Conservation (phyloP, 1,139 yeast genomes). For the Waltiozyma sp. region DNA sequence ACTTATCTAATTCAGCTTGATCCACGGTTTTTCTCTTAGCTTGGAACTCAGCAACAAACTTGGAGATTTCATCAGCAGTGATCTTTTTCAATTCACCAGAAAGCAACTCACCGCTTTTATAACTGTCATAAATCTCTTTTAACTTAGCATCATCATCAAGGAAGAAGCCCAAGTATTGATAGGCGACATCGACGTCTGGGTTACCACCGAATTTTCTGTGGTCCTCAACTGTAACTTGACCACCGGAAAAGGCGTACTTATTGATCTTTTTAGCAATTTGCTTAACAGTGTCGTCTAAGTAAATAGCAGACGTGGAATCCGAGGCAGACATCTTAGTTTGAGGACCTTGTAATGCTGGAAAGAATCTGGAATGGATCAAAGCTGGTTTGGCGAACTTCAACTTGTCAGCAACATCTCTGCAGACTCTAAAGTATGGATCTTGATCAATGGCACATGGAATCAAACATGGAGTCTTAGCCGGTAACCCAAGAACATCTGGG, state of each 20-base stretch:
- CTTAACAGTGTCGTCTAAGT: conserved; percentile 89
- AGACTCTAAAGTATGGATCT: conserved; percentile 96
- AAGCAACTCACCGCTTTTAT: conserved; percentile 70
- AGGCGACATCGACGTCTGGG: conserved; percentile 93
- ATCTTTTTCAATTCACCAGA: conserved; percentile 91
- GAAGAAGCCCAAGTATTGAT: conserved; percentile 84
- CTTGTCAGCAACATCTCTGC: conserved; percentile 95
- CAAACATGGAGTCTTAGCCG: conserved; percentile 82
- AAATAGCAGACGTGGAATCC: conserved; percentile 72
- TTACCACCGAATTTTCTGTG: conserved; percentile 87
- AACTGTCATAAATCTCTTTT: conserved; percentile 47
- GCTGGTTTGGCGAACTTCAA: conserved; percentile 87
- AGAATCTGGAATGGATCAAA: conserved; percentile 85
- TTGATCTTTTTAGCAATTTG: conserved; percentile 91
- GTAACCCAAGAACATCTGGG: conserved; percentile 84
- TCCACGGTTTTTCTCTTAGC: conserved; percentile 59
- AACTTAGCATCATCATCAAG: conserved; percentile 78
- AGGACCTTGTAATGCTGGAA: conserved; percentile 98
- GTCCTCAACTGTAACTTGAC: conserved; percentile 76
- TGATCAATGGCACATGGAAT: conserved; percentile 99
- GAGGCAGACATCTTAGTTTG: conserved; percentile 96
- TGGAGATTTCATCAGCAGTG: conserved; percentile 72
- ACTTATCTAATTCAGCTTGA: conserved; percentile 53
- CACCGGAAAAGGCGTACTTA: conserved; percentile 96
- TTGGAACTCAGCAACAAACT: conserved; percentile 74